Base-by-base conservation (phyloP, 176 grass and related monocot species). In the Triticum dicoccoides region DNA sequence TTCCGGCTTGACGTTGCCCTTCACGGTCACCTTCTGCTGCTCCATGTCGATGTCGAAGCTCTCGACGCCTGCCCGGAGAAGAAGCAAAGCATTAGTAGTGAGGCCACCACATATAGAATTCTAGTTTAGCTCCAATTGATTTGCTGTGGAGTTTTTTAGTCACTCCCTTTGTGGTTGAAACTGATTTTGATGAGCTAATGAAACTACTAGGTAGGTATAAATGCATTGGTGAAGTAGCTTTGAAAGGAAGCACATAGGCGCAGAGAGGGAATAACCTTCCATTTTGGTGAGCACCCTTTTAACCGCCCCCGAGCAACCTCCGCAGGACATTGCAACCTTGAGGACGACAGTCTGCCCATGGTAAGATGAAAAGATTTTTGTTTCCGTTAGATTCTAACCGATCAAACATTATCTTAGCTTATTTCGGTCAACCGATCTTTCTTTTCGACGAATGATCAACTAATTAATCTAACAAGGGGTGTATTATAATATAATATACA, bases 21-120 rank as follows among this genome's bases (percentile, higher is more conserved):
- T 93, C 3, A 98, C 95, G 4, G 95, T 97, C 51, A 97, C 95
- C 82, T 97, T 97, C 85, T 97, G 95, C 56, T 95, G 84, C 85
- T 97, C 77, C 64, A 95, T 47, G 82, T 98, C 89, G 21, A 98
- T 90, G 86, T 98, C 92, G 35, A 98, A 98, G 80, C 82, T 87
- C 67, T 98, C 93, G 21, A 98, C 86, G 76, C 95, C 93, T 98
- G 82, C 76, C 25, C 78, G 5, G 79, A 89, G 18, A 65, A 20
- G 6, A 8, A 76, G 9, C 56, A 71, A 87, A 80, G 49, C 29
- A 41, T 65, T 9, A 76, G 65, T 8, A 49, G 17, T 7, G 8
- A 10, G 9, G 21, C 29, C 63, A 62, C 35, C 52, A 4, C 39
- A 27, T 49, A 8, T 45, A 21, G 47, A 24, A 24, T 71, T 38